These are phyloP conservation scores for Thermoascus crustaceus DNA, from an alignment of 2,329 filamentous ascomycete genomes.

Conservation along the genomic window DNA sequence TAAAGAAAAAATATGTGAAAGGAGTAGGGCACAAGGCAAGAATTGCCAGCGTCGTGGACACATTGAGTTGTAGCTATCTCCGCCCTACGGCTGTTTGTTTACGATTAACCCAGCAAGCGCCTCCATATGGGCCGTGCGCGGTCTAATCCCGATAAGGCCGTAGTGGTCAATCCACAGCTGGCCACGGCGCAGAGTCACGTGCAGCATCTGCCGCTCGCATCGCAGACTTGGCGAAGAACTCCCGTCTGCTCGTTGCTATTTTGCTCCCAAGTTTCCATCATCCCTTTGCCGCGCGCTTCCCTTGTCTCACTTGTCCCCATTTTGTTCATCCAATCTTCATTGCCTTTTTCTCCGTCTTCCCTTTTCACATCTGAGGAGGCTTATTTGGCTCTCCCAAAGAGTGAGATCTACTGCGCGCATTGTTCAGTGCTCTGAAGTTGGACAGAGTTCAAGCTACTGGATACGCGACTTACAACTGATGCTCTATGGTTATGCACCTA, in stretches of 20 bases:
- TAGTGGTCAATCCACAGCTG: background rate
- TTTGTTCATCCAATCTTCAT: background rate
- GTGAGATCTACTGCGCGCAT: background rate
- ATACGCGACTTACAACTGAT: conserved; percentile 1
- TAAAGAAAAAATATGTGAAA: too few species aligned
- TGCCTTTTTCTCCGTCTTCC: too few species aligned
- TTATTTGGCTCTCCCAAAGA: too few species aligned
- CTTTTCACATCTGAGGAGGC: too few species aligned
- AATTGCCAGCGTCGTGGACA: too few species aligned
- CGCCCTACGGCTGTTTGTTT: conserved; percentile 28
- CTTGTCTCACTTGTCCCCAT: too few species aligned
- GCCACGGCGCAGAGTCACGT: background rate
- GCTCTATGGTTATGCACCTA: background rate
- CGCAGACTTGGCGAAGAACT: background rate
- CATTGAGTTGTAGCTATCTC: conserved; percentile 6
- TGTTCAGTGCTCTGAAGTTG: background rate
- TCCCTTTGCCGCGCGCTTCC: too few species aligned
- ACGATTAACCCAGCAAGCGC: conserved; percentile 13
- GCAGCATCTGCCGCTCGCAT: background rate
- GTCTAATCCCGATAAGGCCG: conserved; percentile 15
- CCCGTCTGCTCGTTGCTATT: too few species aligned
- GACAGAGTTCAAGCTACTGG: background rate
- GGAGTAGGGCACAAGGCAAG: too few species aligned
- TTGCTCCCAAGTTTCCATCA: too few species aligned
- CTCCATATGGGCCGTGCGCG: background rate